Base-by-base conservation (phyloP, 257 asterid species). In the Verbascum thapsus region DNA sequence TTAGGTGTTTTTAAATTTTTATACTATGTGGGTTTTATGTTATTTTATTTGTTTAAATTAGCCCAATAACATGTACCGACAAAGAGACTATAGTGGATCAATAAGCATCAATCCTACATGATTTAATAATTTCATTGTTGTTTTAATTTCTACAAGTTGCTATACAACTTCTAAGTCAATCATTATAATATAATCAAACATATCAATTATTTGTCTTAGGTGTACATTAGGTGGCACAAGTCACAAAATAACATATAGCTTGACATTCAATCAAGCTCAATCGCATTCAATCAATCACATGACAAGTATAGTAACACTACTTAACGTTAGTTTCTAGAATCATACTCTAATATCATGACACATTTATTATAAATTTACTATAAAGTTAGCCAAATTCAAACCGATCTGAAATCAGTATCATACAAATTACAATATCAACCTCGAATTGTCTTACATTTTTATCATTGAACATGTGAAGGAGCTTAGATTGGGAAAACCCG, bases 401-500 rank as follows among this genome's bases (percentile, higher is more conserved):
- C n/a, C n/a, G n/a, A n/a, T n/a, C n/a, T n/a, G n/a, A n/a, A n/a
- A n/a, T n/a, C n/a, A n/a, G n/a, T n/a, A n/a, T n/a, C 5, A 26
- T 26, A 26, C 5, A 26, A 1, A 5, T 1, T 26, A 26, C 32
- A 26, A 26, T n/a, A 2, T 26, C 32, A 26, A 26, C 32, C 5
- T 26, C 5, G 32, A 1, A 26, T 26, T 5, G 5, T 1, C 32
- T 26, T 26, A n/a, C 32, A 26, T 26, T 58, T 44, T 44, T 39
- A 19, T 62, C 6, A 19, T 26, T 64, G 26, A 26, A 32, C 39
- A 10, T 13, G 7, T 60, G 64, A 53, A 88, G 96, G 96, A 88
- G 96, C 76, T 74, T 83, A 83, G 96, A 88, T 67, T 88, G 96
- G 96, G 72, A 71, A 15, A 88, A 88, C 65, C 88, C 91, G 0